Base-by-base conservation (phyloP, 306 rosid genomes). In the Trifolium pratense region DNA sequence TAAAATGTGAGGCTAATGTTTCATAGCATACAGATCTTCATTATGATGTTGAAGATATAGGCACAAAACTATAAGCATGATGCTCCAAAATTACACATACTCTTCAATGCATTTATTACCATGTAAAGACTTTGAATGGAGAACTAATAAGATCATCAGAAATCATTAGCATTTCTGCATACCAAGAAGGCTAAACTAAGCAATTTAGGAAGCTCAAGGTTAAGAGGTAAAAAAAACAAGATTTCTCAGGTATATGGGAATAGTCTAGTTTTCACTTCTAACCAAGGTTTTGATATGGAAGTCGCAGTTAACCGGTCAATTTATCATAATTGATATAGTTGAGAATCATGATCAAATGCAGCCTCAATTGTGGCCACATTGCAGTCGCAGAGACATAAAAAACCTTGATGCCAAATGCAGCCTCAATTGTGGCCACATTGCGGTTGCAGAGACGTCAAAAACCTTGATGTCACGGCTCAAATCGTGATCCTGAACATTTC, bases 1-100 rank as follows among this genome's bases (percentile, higher is more conserved):
- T 78, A 63, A 66, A 6, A 71, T 46, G 49, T 40, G 68, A 78
- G 75, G 40, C 32, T 5, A 25, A 39, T 55, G 14, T 34, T 63
- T 5, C 48, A 59, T 14, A 59, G 17, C 13, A 23, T 62, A 42
- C 3, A 55, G 67, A 63, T 65, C 13, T 10, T 2, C 2, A 0
- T 52, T 2, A 52, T 7, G 25, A 53, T 9, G 5, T 53, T 20
- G 26, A 53, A 51, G 10, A 1, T 25, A 49, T n/a, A n/a, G n/a
- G n/a, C n/a, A n/a, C n/a, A n/a, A n/a, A n/a, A n/a, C n/a, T n/a
- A n/a, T n/a, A n/a, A n/a, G n/a, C n/a, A n/a, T n/a, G n/a, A n/a
- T n/a, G n/a, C n/a, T n/a, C n/a, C n/a, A n/a, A n/a, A n/a, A n/a
- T 15, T 32, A 80, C 55, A 37, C 68, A 61, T 17, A 26, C 17